phyloP scores from a whole-genome alignment of 208 protist species.

The Leishmania aethiopica region DNA sequence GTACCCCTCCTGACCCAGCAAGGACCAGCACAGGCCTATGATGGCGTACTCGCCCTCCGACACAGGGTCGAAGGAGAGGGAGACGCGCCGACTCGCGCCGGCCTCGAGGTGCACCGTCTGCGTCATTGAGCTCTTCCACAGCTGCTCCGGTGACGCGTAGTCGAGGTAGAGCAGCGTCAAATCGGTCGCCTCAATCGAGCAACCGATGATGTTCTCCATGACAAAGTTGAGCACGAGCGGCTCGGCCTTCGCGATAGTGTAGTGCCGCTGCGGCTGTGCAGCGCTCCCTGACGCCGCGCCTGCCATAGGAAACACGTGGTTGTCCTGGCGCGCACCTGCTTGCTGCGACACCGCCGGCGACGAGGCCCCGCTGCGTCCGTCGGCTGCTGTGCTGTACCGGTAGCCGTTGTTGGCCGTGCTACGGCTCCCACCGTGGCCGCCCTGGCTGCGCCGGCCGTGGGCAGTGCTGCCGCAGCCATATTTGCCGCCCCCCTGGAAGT shows the following conservation, averaged over 20 bases:
- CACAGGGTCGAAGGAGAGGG: constrained; percentile 57
- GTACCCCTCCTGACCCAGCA: constrained; percentile 69
- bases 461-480: neutral
- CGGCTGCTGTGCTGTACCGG: neutral
- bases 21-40: constrained; percentile 72
- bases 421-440: neutral
- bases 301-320: neutral
- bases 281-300: neutral
- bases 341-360: neutral
- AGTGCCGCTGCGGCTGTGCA: constrained; percentile 20
- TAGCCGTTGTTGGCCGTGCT: neutral
- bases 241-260: constrained; percentile 56
- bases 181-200: constrained; percentile 42
- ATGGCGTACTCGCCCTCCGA: constrained; percentile 72
- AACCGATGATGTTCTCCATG: constrained; percentile 68
- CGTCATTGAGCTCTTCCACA: constrained; percentile 74
- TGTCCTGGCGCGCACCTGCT: neutral
- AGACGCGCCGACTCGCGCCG: constrained; percentile 37
- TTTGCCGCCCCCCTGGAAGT: constrained; percentile 4
- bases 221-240: constrained; percentile 64
- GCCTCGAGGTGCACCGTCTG: constrained; percentile 50
- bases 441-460: neutral
- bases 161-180: constrained; percentile 73
- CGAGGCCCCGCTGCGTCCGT: neutral
- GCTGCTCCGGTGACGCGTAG: constrained; percentile 42